Percentiles rank a stretch among this genome's conserved stretches.
Evolutionary conservation across 2,329 filamentous ascomycete species (phyloP).

Genomic region (Tolypocladium album): DNA sequence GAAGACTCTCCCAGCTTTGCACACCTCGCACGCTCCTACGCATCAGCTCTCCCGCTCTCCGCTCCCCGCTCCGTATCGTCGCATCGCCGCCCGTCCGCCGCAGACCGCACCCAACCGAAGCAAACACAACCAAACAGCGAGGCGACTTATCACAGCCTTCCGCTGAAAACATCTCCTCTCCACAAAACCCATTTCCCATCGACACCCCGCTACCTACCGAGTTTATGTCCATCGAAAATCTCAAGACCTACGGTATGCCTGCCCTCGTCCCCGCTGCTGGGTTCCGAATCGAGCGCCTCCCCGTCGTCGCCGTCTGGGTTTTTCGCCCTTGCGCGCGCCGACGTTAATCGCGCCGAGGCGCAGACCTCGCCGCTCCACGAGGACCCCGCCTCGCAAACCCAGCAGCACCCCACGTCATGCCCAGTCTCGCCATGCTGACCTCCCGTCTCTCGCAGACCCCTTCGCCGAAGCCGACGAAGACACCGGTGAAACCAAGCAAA

Average conservation of each 20-base stretch:
- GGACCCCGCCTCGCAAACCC: neutral
- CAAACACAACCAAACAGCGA: constrained; percentile 27
- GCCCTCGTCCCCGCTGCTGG: neutral
- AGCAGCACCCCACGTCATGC: neutral
- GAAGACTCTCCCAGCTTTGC: neutral
- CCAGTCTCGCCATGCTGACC: constrained; percentile 12
- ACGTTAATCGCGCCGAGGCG: neutral
- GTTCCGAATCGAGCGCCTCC: neutral
- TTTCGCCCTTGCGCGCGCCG: neutral
- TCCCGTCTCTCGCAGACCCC: constrained; percentile 58
- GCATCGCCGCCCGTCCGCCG: neutral
- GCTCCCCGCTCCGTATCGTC: neutral
- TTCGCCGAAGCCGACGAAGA: constrained; percentile 99
- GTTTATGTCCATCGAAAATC: constrained; percentile 99
- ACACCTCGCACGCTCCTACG: neutral
- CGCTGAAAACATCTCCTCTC: constrained; percentile 30
- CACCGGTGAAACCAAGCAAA: constrained; percentile 87
- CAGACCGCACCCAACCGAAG: constrained; percentile 4
- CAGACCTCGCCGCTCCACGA: neutral
- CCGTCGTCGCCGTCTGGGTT: neutral
- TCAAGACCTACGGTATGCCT: constrained; percentile 80
- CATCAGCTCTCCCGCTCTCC: neutral
- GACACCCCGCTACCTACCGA: constrained; percentile 54
- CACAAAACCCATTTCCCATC: constrained; percentile 42
- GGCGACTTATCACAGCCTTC: constrained; percentile 31